Conservation (phyloP, 2,329 filamentous ascomycete genomes). For the Onygena corvina region DNA sequence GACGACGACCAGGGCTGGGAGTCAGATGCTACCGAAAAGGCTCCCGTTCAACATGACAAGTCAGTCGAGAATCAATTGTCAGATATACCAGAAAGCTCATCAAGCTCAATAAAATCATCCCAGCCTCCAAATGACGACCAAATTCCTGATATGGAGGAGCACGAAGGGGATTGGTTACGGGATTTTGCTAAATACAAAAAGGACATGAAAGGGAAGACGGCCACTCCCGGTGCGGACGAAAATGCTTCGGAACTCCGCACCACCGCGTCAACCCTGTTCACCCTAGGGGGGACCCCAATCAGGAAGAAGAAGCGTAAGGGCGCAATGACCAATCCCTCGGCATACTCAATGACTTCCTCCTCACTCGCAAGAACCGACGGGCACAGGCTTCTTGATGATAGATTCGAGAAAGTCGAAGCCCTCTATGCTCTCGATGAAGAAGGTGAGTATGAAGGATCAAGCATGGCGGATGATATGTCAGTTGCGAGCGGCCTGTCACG, state of each 20-base stretch:
- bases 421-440: slow-evolving; percentile 56
- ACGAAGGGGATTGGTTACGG: slow-evolving; percentile 74
- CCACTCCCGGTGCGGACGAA: slow-evolving; percentile 28
- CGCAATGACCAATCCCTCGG: slow-evolving; percentile 73
- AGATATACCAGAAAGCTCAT: slow-evolving; percentile 16
- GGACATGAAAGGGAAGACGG: slow-evolving; percentile 44
- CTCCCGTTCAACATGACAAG: slow-evolving; percentile 33
- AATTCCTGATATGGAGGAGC: slow-evolving; percentile 40
- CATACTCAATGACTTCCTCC: slow-evolving; percentile 85
- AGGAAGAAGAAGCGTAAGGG: slow-evolving; percentile 91
- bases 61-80: neutral
- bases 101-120: slow-evolving; percentile 23
- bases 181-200: slow-evolving; percentile 94
- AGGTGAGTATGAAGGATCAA: slow-evolving; percentile 37
- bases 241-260: slow-evolving; percentile 32
- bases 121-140: slow-evolving; percentile 29
- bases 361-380: slow-evolving; percentile 79
- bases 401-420: slow-evolving; percentile 86
- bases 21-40: slow-evolving; percentile 80
- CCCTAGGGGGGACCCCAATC: slow-evolving; percentile 51
- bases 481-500: slow-evolving; percentile 33
- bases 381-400: slow-evolving; percentile 68
- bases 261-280: slow-evolving; percentile 36
- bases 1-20: slow-evolving; percentile 78
- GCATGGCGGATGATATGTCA: slow-evolving; percentile 33